Evolutionary conservation across 129 eudicot species (phyloP), one percentile per base, ranked within the genome.

Genomic region (Logfia minima): DNA sequence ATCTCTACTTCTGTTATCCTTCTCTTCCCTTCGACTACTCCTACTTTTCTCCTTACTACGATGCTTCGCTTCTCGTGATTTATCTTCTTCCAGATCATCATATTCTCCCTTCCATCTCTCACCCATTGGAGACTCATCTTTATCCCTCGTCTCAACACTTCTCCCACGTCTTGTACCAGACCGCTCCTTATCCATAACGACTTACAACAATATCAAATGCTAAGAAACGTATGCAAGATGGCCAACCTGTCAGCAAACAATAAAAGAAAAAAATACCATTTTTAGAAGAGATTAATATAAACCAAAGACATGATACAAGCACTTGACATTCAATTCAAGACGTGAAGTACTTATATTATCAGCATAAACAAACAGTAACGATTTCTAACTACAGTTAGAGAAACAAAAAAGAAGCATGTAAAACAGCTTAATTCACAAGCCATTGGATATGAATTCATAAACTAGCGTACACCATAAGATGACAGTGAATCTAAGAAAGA

Each of bases 31-130:
- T 17, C 88, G 83, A 66, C 93, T 88, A 73, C 85, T 90, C 86
- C 84, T 93, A 65, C 87, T 87, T 83, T 74, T 87, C 28, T 89
- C 98, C 87, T 93, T 90, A 74, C 86, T 89, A 10, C 90, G 90
- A 64, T 87, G 92, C 84, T 86, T 89, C 1, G 80, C 74, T 19
- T 93, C 96, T 53, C 85, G 77, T 37, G 83, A 56, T 71, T 72
- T 77, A n/a, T 86, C 96, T 31, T 85, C 92, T 52, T 87, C 96
- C 62, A 78, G 2, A 53, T 86, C 88, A 83, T 83, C 88, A 60
- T 85, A 10, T 31, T 80, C 86, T 76, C 89, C 91, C 74, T 79
- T 86, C 89, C 87, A 74, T 39, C 90, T 82, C 73, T 85, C 92
- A 65, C 87, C 79, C 17, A 43, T 34, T 5, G 90, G 88, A 21